A percentile compares a stretch with the other conserved stretches of the same genome.
These are phyloP conservation scores for Fusarium miscanthi DNA, from an alignment of 2,329 filamentous ascomycete species.

Conservation along the genomic window DNA sequence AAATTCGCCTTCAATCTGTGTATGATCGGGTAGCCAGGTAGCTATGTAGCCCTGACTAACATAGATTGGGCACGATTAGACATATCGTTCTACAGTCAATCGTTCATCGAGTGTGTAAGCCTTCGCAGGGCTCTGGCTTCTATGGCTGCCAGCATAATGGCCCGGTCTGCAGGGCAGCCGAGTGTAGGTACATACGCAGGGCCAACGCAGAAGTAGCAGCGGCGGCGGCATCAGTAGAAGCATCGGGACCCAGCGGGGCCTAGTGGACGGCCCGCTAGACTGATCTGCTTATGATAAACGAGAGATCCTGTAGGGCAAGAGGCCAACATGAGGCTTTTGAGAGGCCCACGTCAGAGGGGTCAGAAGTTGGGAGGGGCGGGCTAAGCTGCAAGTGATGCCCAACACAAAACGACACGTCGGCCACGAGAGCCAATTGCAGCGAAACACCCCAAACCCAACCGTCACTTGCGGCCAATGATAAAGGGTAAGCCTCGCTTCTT, in stretches of 20 bases:
- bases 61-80: conserved; percentile 20
- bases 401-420: conserved; percentile 36
- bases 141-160: conserved; percentile 12
- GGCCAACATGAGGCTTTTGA: conserved; percentile 20
- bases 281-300: conserved; percentile 27
- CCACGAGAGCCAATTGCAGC: conserved; percentile 9
- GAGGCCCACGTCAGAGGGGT: conserved; percentile 25
- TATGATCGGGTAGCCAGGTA: conserved; percentile 7
- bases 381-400: conserved; percentile 34
- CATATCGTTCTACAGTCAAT: not conserved
- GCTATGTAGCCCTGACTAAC: not conserved
- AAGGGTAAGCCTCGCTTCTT: conserved; percentile 32
- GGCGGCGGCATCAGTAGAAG: not conserved
- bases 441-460: conserved; percentile 21
- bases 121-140: conserved; percentile 16
- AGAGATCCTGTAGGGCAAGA: conserved; percentile 27
- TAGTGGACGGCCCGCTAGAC: conserved; percentile 17
- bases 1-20: conserved; percentile 23
- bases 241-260: conserved; percentile 14
- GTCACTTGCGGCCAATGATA: conserved; percentile 23
- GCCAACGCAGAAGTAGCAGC: conserved; percentile 2
- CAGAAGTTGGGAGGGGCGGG: conserved; percentile 17
- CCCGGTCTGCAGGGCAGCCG: conserved; percentile 3
- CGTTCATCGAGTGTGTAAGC: conserved; percentile 13
- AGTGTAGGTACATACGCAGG: not conserved